A percentile compares a stretch with the other conserved stretches of the same genome.
Evolutionary conservation across 2,329 filamentous ascomycete species (phyloP).

Genomic region (Xylaria sp.): DNA sequence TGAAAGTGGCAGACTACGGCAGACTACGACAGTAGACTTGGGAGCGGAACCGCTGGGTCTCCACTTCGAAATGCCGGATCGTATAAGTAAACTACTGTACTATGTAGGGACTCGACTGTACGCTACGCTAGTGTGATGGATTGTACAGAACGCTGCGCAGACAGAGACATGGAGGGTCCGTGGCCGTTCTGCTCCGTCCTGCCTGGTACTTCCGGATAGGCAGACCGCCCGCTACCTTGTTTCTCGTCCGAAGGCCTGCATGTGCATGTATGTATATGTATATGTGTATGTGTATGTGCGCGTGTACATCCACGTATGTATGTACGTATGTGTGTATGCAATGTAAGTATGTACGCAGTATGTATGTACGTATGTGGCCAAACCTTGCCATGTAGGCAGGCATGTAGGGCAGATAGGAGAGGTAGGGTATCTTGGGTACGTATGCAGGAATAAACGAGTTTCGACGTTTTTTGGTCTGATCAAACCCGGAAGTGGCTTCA

Average conservation of each 20-base stretch:
- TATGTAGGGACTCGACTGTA: too few relatives aligned
- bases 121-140: neutral
- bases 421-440: conserved; percentile 13
- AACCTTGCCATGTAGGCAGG: conserved; percentile 1
- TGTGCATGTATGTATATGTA: conserved; percentile 7
- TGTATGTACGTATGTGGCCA: neutral
- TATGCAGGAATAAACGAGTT: conserved; percentile 12
- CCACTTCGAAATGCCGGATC: conserved; percentile 24
- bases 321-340: conserved; percentile 8
- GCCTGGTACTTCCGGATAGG: conserved; percentile 11
- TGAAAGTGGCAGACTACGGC: too few relatives aligned
- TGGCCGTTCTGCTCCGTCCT: neutral
- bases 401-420: neutral
- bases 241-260: conserved; percentile 7
- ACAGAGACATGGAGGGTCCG: neutral
- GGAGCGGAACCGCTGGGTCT: conserved; percentile 3
- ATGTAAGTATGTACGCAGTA: neutral
- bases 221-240: conserved; percentile 18
- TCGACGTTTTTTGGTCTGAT: neutral
- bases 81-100: too few relatives aligned
- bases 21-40: too few relatives aligned
- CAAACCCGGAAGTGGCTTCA: neutral
- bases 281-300: neutral
- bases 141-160: neutral
- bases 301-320: neutral